Conservation (phyloP, 2,329 filamentous ascomycete species). For the Diaporthe amygdali region DNA sequence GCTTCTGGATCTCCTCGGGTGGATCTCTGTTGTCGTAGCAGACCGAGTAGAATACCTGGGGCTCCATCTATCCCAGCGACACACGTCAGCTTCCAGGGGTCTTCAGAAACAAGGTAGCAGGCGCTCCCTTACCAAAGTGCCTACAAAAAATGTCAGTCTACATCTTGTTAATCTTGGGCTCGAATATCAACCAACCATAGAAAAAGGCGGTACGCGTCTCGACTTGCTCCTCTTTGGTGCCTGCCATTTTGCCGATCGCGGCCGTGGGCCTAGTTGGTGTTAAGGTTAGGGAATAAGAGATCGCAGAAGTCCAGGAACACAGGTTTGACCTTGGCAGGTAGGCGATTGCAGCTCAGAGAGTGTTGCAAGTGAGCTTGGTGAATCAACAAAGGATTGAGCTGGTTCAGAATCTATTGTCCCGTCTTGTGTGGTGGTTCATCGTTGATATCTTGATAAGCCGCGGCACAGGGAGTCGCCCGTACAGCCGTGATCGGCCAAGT, state of each 20-base stretch:
- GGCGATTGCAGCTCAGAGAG: too few species aligned
- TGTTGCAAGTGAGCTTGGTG: background rate
- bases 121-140: slow-evolving; percentile 40
- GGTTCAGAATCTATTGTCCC: background rate
- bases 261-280: background rate
- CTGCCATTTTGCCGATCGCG: background rate
- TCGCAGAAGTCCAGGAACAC: background rate
- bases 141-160: slow-evolving; percentile 36
- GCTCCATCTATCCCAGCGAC: slow-evolving; percentile 67
- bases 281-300: background rate
- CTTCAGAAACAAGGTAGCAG: background rate
- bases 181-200: slow-evolving; percentile 51
- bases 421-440: background rate
- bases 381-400: background rate
- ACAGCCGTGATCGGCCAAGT: background rate
- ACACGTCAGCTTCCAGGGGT: background rate
- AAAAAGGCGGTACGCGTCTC: slow-evolving; percentile 54
- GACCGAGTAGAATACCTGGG: slow-evolving; percentile 83
- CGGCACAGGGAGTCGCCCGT: background rate
- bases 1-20: slow-evolving; percentile 52
- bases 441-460: background rate
- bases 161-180: too few species aligned
- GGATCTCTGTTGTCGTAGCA: slow-evolving; percentile 67
- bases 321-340: too few species aligned
- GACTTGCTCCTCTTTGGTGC: background rate